Evolutionary conservation across 1,139 yeast species (phyloP).

Genomic region (Nakaseomyces delphensis): DNA sequence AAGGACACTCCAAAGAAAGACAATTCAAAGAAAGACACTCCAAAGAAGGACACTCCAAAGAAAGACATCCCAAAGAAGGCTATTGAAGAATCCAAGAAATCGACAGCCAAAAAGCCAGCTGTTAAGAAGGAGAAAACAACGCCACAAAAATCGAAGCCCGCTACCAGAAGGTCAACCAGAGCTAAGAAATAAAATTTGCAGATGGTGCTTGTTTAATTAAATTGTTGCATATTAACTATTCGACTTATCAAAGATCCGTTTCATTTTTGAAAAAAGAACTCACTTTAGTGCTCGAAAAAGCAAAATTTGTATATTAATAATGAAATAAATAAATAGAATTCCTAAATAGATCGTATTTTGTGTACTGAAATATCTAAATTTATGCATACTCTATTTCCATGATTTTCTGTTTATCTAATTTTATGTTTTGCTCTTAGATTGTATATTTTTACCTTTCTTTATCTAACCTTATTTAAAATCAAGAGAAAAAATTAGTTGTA

Average conservation of each 20-base stretch:
- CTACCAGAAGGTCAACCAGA: constrained; percentile 1
- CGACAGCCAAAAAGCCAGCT: constrained; percentile 1
- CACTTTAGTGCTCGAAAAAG: no score
- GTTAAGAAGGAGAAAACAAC: constrained; percentile 2
- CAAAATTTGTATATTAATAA: constrained; percentile 2
- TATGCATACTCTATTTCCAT: no score
- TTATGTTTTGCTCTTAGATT: neutral
- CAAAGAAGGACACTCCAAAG: neutral
- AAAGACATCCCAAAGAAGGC: neutral
- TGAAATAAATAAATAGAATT: neutral
- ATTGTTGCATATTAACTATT: neutral
- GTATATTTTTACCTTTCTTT: neutral
- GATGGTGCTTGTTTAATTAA: neutral
- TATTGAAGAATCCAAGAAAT: neutral
- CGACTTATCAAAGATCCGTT: neutral
- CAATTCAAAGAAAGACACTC: neutral
- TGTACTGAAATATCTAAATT: no score
- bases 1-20: neutral
- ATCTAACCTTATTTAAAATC: neutral
- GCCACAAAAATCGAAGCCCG: neutral
- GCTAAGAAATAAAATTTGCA: neutral
- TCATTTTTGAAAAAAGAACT: neutral
- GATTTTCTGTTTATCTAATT: neutral
- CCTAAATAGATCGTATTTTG: neutral
- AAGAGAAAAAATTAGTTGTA: neutral